Percentiles rank a stretch among this genome's conserved stretches.
Conservation (phyloP, 331 rosid genomes). For the Pyrus hybrid region DNA sequence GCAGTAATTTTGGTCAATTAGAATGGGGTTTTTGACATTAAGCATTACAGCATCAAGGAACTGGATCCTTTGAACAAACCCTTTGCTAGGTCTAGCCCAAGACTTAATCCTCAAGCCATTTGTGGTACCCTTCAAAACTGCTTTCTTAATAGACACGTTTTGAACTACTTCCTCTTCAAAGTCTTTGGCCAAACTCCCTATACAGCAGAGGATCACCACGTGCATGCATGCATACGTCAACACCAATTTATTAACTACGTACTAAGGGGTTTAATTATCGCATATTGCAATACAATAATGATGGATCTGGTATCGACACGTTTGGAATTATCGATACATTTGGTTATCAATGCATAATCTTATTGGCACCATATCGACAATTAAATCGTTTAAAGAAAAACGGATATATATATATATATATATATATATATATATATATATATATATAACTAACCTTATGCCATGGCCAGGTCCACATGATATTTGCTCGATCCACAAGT, state of each 20-base stretch:
- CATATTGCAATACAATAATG: no score
- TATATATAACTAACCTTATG: slow-evolving; percentile 24
- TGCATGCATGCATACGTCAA: slow-evolving; percentile 6
- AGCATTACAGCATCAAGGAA: slow-evolving; percentile 41
- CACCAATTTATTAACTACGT: background rate
- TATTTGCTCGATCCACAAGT: slow-evolving; percentile 27
- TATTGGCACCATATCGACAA: no score
- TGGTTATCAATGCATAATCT: no score
- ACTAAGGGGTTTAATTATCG: no score
- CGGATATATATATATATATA: background rate
- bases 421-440: no score
- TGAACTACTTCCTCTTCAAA: slow-evolving; percentile 38
- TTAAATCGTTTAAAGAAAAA: no score
- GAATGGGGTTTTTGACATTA: slow-evolving; percentile 37
- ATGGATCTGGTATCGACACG: no score
- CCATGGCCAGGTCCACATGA: slow-evolving; percentile 36
- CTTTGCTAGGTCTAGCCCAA: slow-evolving; percentile 42
- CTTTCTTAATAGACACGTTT: slow-evolving; percentile 33
- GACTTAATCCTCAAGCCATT: slow-evolving; percentile 43
- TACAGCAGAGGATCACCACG: slow-evolving; percentile 21
- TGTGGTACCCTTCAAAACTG: slow-evolving; percentile 18
- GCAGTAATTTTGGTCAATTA: slow-evolving; percentile 53
- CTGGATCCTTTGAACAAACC: slow-evolving; percentile 23
- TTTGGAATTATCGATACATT: no score
- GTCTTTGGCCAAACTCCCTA: slow-evolving; percentile 48